Evolutionary conservation across 257 asterid species (phyloP).

Genomic region (Salvia miltiorrhiza): DNA sequence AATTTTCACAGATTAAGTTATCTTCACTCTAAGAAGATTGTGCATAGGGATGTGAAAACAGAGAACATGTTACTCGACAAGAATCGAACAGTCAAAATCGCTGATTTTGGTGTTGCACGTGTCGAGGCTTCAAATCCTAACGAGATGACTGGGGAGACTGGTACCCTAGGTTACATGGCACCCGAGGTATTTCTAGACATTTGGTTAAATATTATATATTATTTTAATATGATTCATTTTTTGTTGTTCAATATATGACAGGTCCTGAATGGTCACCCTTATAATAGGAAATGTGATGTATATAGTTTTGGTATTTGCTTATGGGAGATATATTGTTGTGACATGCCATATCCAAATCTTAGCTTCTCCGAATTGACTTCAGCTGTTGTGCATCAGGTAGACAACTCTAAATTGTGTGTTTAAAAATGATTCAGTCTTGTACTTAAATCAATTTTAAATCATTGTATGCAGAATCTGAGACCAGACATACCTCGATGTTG

Average conservation of each 20-base stretch:
- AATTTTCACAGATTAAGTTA: slow-evolving; percentile 52
- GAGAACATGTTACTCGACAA: slow-evolving; percentile 89
- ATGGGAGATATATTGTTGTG: slow-evolving; percentile 95
- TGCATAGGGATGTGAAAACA: slow-evolving; percentile 86
- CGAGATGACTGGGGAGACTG: slow-evolving; percentile 97
- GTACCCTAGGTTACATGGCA: slow-evolving; percentile 95
- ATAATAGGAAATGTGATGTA: slow-evolving; percentile 83
- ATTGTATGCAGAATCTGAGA: slow-evolving; percentile 60
- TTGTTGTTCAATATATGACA: slow-evolving; percentile 14
- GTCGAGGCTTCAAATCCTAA: slow-evolving; percentile 86
- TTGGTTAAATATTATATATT: too few species aligned
- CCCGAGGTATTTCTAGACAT: slow-evolving; percentile 71
- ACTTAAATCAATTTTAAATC: background rate
- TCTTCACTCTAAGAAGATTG: slow-evolving; percentile 76
- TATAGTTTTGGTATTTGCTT: slow-evolving; percentile 90
- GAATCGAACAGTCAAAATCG: slow-evolving; percentile 63
- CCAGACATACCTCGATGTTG: slow-evolving; percentile 94
- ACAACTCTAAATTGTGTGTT: background rate
- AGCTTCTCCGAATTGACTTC: slow-evolving; percentile 87
- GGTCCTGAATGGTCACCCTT: slow-evolving; percentile 86
- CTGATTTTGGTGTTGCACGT: slow-evolving; percentile 96
- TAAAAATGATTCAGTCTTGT: too few species aligned
- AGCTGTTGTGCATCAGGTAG: slow-evolving; percentile 84
- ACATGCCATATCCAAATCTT: slow-evolving; percentile 89
- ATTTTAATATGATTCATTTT: background rate